Evolutionary conservation across 192 early-diverging fungal genomes (phyloP), one percentile per base, ranked within the genome.

Genomic region (Phycomyces blakesleeanus): DNA sequence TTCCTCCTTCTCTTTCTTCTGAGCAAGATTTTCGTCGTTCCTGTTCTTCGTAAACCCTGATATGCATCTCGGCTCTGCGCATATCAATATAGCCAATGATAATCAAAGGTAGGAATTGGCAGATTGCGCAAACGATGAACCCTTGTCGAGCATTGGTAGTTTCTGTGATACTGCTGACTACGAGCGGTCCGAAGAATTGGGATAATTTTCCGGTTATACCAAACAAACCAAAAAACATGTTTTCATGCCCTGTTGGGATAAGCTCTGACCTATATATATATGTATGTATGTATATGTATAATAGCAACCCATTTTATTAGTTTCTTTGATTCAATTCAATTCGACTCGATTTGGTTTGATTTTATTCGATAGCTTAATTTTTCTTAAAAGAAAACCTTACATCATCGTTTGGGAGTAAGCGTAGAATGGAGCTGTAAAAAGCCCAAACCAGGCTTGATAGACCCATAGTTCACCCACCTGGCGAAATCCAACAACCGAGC

Each of bases 51-150:
- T 61, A 61, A 41, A 61, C 50, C 27, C 50, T 61, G 27, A 61
- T 61, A 5, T 61, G 44, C 29, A 51, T 29, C 20, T 42, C 44
- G 20, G 59, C 86, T 57, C 74, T 76, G 62, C 75, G 69, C 15
- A 78, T 67, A 59, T 88, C 64, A 44, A 84, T 64, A 52, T 63
- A 72, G 49, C 54, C 68, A 64, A 88, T 79, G 29, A 88, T 52
- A 16, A 66, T 38, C 24, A 81, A 56, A 3, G 84, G 81, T 12
- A 85, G 29, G 44, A 80, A 15, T 64, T 84, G 71, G 61, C 79
- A 70, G 15, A 38, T 61, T 24, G 82, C 21, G 3, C 79, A 76
- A 7, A 66, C 57, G 18, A 49, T 54, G 15, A 66, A 66, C 24
- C 54, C 53, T 2, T 34, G 20, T 55, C 64, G 41, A 42, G 42